These are phyloP conservation scores for Aurantiochytrium sp. DNA, from an alignment of 108 stramenopile genomes.

Conservation along the genomic window DNA sequence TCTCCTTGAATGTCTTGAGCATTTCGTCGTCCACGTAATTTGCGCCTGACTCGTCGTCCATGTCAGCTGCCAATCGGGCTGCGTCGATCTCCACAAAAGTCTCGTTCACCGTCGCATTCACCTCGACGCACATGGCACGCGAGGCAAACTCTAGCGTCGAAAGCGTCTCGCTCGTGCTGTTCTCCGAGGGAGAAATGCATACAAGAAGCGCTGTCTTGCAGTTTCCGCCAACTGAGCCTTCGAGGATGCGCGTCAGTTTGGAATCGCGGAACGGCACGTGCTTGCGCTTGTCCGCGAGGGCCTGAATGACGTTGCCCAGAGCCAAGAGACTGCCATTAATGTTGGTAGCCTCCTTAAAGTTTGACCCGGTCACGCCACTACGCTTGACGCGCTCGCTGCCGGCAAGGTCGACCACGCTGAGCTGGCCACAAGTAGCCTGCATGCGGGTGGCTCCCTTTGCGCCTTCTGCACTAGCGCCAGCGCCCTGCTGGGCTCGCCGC, in stretches of 20 bases:
- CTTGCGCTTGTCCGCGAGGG: constrained; percentile 25
- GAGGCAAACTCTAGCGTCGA: not conserved
- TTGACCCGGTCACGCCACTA: constrained; percentile 14
- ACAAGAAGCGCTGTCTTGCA: not conserved
- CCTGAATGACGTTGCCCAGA: constrained; percentile 35
- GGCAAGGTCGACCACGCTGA: constrained; percentile 27
- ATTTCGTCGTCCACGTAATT: constrained; percentile 10
- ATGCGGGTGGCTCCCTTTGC: not conserved
- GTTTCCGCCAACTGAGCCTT: constrained; percentile 18
- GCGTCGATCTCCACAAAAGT: not conserved
- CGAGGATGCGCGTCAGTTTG: not conserved
- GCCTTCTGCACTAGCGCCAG: not conserved
- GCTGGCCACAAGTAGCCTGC: not conserved
- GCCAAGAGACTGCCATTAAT: constrained; percentile 30
- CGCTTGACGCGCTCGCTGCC: constrained; percentile 28
- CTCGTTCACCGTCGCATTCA: constrained; percentile 5
- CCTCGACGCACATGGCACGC: constrained; percentile 11
- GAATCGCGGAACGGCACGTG: constrained; percentile 31
- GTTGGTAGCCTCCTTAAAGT: constrained; percentile 25
- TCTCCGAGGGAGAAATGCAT: not conserved
- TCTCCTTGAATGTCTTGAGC: constrained; percentile 10
- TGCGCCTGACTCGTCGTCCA: not conserved
- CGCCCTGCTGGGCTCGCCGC: not conserved
- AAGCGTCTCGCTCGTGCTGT: not conserved
- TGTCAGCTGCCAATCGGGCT: not conserved